A percentile compares a stretch with the other conserved stretches of the same genome.
These are phyloP conservation scores for Penicillium rolfsii DNA, from an alignment of 2,329 filamentous ascomycete genomes.

Conservation along the genomic window DNA sequence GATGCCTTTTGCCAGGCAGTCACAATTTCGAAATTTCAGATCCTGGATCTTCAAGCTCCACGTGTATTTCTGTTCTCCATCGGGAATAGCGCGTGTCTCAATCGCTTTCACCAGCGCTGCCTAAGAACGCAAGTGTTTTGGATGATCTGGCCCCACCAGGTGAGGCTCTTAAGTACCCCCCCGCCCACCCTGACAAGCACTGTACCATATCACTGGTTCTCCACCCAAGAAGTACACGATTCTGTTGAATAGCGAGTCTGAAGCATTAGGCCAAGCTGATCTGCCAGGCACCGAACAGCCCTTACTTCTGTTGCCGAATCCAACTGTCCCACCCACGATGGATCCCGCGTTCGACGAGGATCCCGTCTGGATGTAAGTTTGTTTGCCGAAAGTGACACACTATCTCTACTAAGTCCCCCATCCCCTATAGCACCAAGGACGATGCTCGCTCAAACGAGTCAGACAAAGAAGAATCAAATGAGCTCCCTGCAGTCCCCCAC, in stretches of 20 bases:
- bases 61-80: neutral
- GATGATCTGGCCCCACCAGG: neutral
- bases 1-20: neutral
- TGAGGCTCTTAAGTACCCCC: neutral
- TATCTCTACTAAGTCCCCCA: neutral
- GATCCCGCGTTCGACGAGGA: neutral
- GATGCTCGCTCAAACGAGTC: neutral
- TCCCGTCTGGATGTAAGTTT: slow-evolving; percentile 4
- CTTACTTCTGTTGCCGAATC: neutral
- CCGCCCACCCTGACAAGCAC: neutral
- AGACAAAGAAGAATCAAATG: neutral
- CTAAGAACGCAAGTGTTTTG: neutral
- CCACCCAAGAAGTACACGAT: neutral
- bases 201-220: neutral
- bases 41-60: neutral
- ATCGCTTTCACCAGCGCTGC: neutral
- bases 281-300: neutral
- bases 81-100: too few species aligned
- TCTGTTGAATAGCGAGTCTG: neutral
- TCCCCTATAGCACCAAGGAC: neutral
- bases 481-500: neutral
- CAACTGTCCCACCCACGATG: neutral
- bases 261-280: neutral
- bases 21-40: neutral
- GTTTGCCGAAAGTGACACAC: neutral